phyloP scores from a whole-genome alignment of 2,329 filamentous ascomycete species.

The Cladosporium sp. region DNA sequence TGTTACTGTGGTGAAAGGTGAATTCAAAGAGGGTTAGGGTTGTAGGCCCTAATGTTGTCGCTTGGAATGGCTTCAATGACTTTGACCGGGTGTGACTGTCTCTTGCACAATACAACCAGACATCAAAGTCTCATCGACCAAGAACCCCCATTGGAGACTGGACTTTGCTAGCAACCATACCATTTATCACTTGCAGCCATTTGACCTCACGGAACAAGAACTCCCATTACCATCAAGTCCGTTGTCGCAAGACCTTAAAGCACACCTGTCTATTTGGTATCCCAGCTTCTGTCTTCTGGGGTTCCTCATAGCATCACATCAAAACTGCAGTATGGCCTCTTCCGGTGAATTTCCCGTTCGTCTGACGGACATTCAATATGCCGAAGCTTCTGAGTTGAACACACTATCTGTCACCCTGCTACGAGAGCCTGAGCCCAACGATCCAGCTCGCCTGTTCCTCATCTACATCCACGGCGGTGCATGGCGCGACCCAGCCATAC shows the following conservation, averaged over 20 bases:
- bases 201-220: not conserved
- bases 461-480: constrained; percentile 53
- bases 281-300: too few species aligned
- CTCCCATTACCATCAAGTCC: not conserved
- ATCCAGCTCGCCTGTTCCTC: constrained; percentile 29
- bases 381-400: constrained; percentile 38
- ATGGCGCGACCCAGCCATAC: constrained; percentile 50
- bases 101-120: too few species aligned
- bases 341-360: constrained; percentile 1
- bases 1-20: too few species aligned
- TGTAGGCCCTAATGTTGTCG: too few species aligned
- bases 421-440: constrained; percentile 28
- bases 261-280: not conserved
- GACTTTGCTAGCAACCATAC: too few species aligned
- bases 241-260: not conserved
- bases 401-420: constrained; percentile 47
- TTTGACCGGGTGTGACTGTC: too few species aligned
- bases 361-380: constrained; percentile 33
- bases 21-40: too few species aligned
- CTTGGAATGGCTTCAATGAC: too few species aligned
- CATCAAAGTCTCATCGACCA: too few species aligned
- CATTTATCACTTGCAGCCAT: too few species aligned
- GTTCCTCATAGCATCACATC: too few species aligned
- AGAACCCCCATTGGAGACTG: too few species aligned
- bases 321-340: not conserved